Percentiles rank a stretch among this genome's conserved stretches.
Evolutionary conservation across 306 rosid species (phyloP).

Genomic region (Prunus fruticosa): DNA sequence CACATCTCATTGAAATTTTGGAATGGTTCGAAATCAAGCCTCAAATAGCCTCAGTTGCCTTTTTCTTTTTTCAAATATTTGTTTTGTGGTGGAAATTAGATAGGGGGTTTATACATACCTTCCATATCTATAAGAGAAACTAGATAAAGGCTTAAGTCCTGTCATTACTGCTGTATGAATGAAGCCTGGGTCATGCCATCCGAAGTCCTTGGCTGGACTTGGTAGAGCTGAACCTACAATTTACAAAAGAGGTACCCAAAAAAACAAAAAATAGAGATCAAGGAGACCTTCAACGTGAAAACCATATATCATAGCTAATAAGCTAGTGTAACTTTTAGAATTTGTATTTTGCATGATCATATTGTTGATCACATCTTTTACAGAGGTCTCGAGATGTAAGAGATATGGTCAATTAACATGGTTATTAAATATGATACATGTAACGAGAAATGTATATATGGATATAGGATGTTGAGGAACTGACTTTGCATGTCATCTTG

Average conservation of each 20-base stretch:
- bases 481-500: conserved; percentile 76
- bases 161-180: conserved; percentile 82
- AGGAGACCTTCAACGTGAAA: neutral
- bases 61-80: neutral
- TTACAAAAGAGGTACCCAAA: neutral
- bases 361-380: neutral
- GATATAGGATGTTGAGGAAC: conserved; percentile 14
- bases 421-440: too few species aligned
- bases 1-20: neutral
- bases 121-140: conserved; percentile 67
- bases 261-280: neutral
- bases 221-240: conserved; percentile 38
- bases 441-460: neutral
- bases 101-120: conserved; percentile 41
- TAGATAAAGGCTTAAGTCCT: conserved; percentile 67
- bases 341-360: too few species aligned
- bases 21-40: neutral
- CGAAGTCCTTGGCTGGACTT: conserved; percentile 91
- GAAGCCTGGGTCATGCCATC: conserved; percentile 98
- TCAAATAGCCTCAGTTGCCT: too few species aligned
- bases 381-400: too few species aligned
- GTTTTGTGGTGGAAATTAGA: too few species aligned
- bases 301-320: neutral
- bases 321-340: too few species aligned
- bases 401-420: too few species aligned